Base-by-base conservation (phyloP, 1,284 basidiomycete genomes). In the Ceratobasidium sp. region DNA sequence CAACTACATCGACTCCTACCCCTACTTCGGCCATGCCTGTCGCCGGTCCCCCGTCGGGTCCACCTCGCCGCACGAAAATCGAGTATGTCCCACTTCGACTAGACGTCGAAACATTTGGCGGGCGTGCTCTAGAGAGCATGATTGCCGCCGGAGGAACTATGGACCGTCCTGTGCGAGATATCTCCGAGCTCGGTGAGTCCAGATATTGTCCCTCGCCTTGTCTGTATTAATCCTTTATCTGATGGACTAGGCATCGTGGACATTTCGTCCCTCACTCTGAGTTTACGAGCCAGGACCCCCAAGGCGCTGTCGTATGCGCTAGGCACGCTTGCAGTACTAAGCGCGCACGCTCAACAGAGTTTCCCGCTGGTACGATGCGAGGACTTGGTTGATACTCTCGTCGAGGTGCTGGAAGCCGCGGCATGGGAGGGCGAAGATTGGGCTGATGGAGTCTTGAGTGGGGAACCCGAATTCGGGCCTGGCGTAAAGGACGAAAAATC, bases 281-380 rank as follows among this genome's bases (percentile, higher is more conserved):
- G 95, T 44, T 86, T 99, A 69, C 92, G 96, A 55, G 97, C 95
- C 51, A 89, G 97, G 51, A 86, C 99, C 58, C 90, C 93, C 2
- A 89, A 90, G 60, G 97, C 99, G 84, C 86, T 98, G 60, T 92
- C 95, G 3, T 99, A 97, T 84, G 95, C 94, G 3, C 87, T 99
- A 81, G 96, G 96, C 39, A 95, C 95, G 1, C 88, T 99, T 81
- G 92, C 93, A 23, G 88, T 98, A 83, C 87, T 99, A 77, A 93
- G 94, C 3, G 92, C 93, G 5, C 91, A 94, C 89, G 89, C 91
- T 40, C 81, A 83, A 40, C 80, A 90, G 0, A 92, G 92, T 3
- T 93, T 97, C 83, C 92, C 93, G 0, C 90, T 99, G 40, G 86
- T 87, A 28, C 90, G 94, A 75, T 94, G 95, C 82, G 88, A 89